Conservation (phyloP, 176 grass and related monocot species). For the Aegilops bicornis region DNA sequence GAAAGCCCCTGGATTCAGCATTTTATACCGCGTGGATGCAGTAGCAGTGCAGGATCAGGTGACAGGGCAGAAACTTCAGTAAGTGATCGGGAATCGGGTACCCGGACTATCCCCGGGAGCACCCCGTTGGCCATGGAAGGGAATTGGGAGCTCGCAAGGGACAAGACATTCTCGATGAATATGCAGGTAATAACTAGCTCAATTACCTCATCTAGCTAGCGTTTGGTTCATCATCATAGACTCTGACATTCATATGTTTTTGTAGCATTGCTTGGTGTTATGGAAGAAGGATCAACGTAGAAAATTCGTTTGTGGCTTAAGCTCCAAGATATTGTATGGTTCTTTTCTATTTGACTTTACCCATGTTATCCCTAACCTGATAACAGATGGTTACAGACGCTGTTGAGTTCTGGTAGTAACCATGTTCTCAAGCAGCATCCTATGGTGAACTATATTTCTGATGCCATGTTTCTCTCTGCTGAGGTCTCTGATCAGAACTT, state of each 20-base stretch:
- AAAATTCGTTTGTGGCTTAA: too few relatives aligned
- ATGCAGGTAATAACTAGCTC: slow-evolving; percentile 45
- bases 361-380: neutral
- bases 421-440: neutral
- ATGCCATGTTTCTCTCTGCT: slow-evolving; percentile 25
- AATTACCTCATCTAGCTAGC: neutral
- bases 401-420: neutral
- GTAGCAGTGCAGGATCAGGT: neutral
- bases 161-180: slow-evolving; percentile 22
- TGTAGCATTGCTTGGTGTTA: neutral
- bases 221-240: neutral
- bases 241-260: neutral
- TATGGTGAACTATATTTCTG: slow-evolving; percentile 10
- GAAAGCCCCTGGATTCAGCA: slow-evolving; percentile 63
- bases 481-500: slow-evolving; percentile 95
- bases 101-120: slow-evolving; percentile 23
- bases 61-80: neutral
- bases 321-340: too few relatives aligned
- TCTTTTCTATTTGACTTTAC: neutral
- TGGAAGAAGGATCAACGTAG: neutral
- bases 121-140: slow-evolving; percentile 17
- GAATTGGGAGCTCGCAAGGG: slow-evolving; percentile 30
- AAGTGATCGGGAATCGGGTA: slow-evolving; percentile 33
- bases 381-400: neutral
- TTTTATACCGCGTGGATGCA: slow-evolving; percentile 32